phyloP scores from a whole-genome alignment of 352 stramenopile genomes.

The Phytophthora sp. region DNA sequence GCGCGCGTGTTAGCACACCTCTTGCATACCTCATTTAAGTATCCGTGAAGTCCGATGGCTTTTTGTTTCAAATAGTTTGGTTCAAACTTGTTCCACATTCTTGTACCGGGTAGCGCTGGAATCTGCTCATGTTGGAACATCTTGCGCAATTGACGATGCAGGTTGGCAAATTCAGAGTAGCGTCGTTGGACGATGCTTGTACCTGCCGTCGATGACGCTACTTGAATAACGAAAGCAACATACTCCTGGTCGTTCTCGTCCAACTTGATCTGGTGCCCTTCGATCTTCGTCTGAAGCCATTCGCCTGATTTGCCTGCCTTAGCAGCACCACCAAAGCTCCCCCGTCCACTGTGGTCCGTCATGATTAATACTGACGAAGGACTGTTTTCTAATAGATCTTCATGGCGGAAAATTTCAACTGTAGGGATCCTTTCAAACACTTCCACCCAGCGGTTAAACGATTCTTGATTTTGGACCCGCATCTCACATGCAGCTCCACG shows the following conservation, averaged over 20 bases:
- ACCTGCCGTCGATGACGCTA: slow-evolving; percentile 67
- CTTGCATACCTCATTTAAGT: slow-evolving; percentile 78
- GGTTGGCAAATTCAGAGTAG: slow-evolving; percentile 79
- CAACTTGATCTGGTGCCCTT: slow-evolving; percentile 68
- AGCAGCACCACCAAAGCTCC: slow-evolving; percentile 18
- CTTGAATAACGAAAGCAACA: slow-evolving; percentile 81
- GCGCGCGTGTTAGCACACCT: slow-evolving; percentile 74
- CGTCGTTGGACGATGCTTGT: slow-evolving; percentile 76
- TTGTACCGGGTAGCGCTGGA: slow-evolving; percentile 65
- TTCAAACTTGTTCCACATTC: slow-evolving; percentile 89
- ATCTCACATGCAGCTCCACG: slow-evolving; percentile 79
- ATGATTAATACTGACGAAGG: slow-evolving; percentile 80
- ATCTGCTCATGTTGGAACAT: slow-evolving; percentile 84
- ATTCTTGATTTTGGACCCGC: slow-evolving; percentile 74
- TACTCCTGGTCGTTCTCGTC: slow-evolving; percentile 80
- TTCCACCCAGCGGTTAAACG: slow-evolving; percentile 79
- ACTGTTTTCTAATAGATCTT: slow-evolving; percentile 85
- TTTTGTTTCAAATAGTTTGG: slow-evolving; percentile 84
- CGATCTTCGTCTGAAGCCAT: slow-evolving; percentile 84
- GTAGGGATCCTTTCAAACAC: slow-evolving; percentile 64
- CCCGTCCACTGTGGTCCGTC: slow-evolving; percentile 41
- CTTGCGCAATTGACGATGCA: slow-evolving; percentile 79
- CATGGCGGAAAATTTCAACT: slow-evolving; percentile 65
- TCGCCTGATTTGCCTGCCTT: slow-evolving; percentile 38
- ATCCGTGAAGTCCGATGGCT: slow-evolving; percentile 69